Evolutionary conservation across 805 yeast genomes (phyloP), one percentile per base, ranked within the genome.

Genomic region (Saccharomycopsis babjevae): DNA sequence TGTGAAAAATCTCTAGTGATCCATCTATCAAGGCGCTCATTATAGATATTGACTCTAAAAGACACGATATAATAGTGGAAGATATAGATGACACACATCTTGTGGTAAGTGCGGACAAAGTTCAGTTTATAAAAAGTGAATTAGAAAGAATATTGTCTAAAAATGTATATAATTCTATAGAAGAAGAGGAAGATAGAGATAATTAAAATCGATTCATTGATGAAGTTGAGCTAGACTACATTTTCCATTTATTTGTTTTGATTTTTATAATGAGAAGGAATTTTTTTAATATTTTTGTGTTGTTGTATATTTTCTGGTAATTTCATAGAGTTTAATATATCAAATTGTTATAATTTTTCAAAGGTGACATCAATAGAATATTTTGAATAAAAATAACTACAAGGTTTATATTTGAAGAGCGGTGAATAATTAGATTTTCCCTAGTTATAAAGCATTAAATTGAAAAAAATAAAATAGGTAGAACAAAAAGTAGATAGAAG

Each of bases 41-140:
- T 1, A 74, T 93, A 25, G 87, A 85, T 70, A 87, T 93, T 52
- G 98, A 94, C 71, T 75, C 89, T 0, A 82, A 83, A 32, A 74
- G 79, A 42, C 86, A 89, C 62, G 96, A 91, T 66, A 85, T 94
- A 39, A 81, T 84, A 5, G 73, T 71, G n/a, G 84, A 86, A 72
- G 98, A 94, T 67, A 78, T 93, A 50, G 98, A 94, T 70, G 97
- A 92, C 55, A 89, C 94, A 1, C 98, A 94, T 72, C 73, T 93
- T 20, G 76, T 94, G 63, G 86, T 93, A 34, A 93, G 89, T 66
- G 86, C 86, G 38, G 80, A 82, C 43, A 88, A 85, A 73, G 88
- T 93, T 1, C 85, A 83, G 28, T 84, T 77, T 68, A 85, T 93
- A 57, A 93, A 91, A 67, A 76, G 73, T 58, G 96, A 93, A 71